Conservation (phyloP, 495 filamentous ascomycete genomes). For the Aspergillus leporis region DNA sequence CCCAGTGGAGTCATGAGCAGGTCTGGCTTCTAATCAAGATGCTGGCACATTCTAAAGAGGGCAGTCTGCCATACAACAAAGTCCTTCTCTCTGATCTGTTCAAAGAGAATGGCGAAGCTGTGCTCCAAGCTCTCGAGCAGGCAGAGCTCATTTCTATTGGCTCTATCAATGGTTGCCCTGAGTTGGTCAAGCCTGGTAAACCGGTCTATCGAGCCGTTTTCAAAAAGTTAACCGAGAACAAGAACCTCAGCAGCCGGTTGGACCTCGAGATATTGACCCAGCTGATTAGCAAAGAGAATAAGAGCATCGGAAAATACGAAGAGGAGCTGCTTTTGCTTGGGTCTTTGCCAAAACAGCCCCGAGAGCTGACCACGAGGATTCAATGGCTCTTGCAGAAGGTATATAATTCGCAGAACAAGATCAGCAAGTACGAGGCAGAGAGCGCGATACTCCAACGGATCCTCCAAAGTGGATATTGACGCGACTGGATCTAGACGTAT, state of each 20-base stretch:
- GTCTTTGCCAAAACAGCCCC: constrained; percentile 61
- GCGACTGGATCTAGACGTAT: constrained; percentile 12
- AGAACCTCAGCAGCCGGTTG: constrained; percentile 69
- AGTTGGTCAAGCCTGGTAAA: constrained; percentile 73
- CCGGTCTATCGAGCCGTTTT: constrained; percentile 90
- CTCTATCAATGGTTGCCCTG: constrained; percentile 72
- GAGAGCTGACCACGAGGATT: constrained; percentile 59
- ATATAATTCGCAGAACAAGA: constrained; percentile 68
- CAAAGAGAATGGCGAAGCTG: constrained; percentile 63
- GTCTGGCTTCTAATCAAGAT: constrained; percentile 85
- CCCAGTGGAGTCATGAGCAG: constrained; percentile 74
- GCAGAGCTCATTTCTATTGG: constrained; percentile 83
- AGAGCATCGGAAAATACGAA: constrained; percentile 75
- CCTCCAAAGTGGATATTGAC: constrained; percentile 31
- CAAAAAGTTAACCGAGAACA: constrained; percentile 64
- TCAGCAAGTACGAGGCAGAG: constrained; percentile 73
- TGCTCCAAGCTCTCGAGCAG: constrained; percentile 77
- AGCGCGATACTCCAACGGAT: constrained; percentile 68
- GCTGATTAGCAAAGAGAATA: constrained; percentile 69
- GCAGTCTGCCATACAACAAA: constrained; percentile 73
- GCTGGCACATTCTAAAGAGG: constrained; percentile 58
- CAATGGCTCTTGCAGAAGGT: constrained; percentile 75
- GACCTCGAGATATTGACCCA: constrained; percentile 70
- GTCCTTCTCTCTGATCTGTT: constrained; percentile 75
- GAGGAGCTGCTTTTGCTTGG: constrained; percentile 69